Evolutionary conservation across 768 basidiomycete genomes (phyloP), one percentile per base, ranked within the genome.

Genomic region (Gymnopilus dilepis): DNA sequence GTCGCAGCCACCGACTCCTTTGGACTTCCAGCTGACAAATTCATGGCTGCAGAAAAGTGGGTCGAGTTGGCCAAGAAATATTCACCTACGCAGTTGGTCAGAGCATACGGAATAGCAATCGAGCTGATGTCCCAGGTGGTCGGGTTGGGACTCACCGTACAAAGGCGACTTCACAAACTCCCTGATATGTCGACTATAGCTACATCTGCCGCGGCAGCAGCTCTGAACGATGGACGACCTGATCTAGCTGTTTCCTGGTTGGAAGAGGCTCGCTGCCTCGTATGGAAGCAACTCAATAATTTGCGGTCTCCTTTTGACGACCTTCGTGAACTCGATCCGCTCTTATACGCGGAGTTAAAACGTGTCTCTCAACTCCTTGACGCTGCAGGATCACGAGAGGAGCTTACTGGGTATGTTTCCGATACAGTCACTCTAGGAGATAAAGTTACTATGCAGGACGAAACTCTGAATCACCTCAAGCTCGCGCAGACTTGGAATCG

Each of bases 241-340:
- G 31, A 54, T 13, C 17, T 13, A 11, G 69, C 69, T 1, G 15
- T 73, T 0, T 66, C 69, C 48, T 67, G 69, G 60, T 45, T 70
- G 19, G 72, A 73, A 38, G 69, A 72, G 42, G 70, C 70, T 4
- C 67, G 69, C 1, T 62, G 64, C 9, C 50, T 70, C 6, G 62
- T 68, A 2, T 72, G 72, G 72, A 62, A 47, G 4, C 66, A 72
- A 30, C 28, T 69, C 12, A 48, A 65, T n/a, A 54, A 66, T 9
- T 65, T 72, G 17, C 66, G 68, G 1, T 67, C 72, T 1, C 64
- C 72, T 3, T 19, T 71, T 1, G 72, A 73, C 6, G 13, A 11
- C 1, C 43, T 47, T 26, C 43, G 22, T 1, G 22, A 26, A 13
- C 22, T 6, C 6, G 19, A 47, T 47, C 43, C 43, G 3, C 4